Conservation (phyloP, 345 rosid genomes). For the Eucalyptus virginea region DNA sequence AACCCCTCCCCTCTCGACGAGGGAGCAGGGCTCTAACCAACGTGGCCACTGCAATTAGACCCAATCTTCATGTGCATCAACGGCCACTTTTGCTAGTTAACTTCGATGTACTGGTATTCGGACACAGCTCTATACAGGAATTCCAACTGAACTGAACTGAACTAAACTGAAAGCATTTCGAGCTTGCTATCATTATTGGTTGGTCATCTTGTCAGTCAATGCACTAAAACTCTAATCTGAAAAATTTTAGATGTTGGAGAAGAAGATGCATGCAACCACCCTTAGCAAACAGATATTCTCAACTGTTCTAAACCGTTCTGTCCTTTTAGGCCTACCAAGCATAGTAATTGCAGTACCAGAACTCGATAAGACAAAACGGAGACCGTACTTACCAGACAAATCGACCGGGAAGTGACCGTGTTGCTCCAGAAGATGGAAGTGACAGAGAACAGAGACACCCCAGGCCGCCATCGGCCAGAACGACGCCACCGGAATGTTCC, state of each 20-base stretch:
- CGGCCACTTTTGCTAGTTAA: not conserved
- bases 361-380: not conserved
- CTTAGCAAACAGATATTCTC: not conserved
- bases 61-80: not conserved
- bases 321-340: not conserved
- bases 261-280: not conserved
- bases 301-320: not conserved
- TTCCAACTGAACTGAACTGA: not conserved
- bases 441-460: constrained; percentile 7
- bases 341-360: not conserved
- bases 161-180: not conserved
- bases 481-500: constrained; percentile 42
- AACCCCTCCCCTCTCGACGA: too few species aligned
- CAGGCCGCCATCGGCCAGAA: constrained; percentile 29
- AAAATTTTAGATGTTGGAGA: not conserved
- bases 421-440: constrained; percentile 4
- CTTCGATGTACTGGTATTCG: not conserved
- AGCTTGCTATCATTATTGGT: not conserved
- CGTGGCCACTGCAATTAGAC: not conserved
- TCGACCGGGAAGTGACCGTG: constrained; percentile 9
- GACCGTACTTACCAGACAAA: constrained; percentile 3
- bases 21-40: too few species aligned
- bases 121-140: not conserved
- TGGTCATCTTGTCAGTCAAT: not conserved
- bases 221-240: not conserved